phyloP scores from a whole-genome alignment of 106 monocot species.

The Apostasia shenzhenica region DNA sequence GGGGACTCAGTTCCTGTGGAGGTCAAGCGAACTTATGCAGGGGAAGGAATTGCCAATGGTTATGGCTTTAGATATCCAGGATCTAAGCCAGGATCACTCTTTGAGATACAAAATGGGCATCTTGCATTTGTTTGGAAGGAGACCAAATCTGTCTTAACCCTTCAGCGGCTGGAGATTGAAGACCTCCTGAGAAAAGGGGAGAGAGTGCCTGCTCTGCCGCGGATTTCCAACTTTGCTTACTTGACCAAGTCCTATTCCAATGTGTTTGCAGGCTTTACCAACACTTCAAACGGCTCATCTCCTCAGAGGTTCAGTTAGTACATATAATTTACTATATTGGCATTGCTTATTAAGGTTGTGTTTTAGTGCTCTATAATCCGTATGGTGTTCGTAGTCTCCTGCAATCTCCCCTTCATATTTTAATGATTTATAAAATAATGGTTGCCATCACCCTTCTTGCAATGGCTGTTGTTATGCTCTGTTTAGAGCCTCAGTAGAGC shows the following conservation, averaged over 20 bases:
- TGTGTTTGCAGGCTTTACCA: slow-evolving; percentile 46
- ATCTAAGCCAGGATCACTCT: slow-evolving; percentile 76
- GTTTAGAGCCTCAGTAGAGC: no score
- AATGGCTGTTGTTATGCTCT: no score
- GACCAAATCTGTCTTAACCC: slow-evolving; percentile 47
- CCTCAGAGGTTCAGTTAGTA: slow-evolving; percentile 27
- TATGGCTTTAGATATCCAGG: slow-evolving; percentile 87
- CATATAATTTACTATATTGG: not conserved
- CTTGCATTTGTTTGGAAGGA: slow-evolving; percentile 92
- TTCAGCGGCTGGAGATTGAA: slow-evolving; percentile 66
- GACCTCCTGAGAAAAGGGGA: slow-evolving; percentile 73
- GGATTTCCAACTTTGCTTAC: slow-evolving; percentile 67
- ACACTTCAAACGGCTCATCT: slow-evolving; percentile 19
- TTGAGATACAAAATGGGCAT: slow-evolving; percentile 47
- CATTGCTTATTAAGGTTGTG: not conserved
- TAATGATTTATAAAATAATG: no score
- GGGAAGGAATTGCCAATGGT: slow-evolving; percentile 79
- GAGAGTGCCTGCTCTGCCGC: slow-evolving; percentile 45
- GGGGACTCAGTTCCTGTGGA: slow-evolving; percentile 26
- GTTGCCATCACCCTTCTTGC: no score
- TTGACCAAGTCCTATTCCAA: slow-evolving; percentile 85
- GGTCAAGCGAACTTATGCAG: slow-evolving; percentile 35
- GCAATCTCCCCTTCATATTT: no score
- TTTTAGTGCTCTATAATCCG: not conserved
- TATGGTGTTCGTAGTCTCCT: no score